Evolutionary conservation across 163 green algal species (phyloP), one percentile per base, ranked within the genome.

Genomic region (Smithsoniella earleae): DNA sequence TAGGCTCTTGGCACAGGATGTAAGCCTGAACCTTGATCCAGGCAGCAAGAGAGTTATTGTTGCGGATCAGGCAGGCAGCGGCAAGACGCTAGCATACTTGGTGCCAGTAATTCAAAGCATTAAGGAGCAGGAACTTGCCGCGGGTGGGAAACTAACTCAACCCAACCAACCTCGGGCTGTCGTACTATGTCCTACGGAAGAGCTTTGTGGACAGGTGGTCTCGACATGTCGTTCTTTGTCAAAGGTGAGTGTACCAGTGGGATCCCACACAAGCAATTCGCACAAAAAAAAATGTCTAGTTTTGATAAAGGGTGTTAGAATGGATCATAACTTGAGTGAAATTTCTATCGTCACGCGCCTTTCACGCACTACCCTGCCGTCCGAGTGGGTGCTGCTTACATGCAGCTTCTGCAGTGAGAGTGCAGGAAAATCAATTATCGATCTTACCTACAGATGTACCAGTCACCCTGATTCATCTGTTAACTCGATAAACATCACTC

Each of bases 41-140:
- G 38, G 31, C 5, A 66, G 31, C 2, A 73, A 22, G n/a, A 74
- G 85, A 62, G 73, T 94, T 2, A 73, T 87, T 6, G 22, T 95
- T 16, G 89, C 86, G 2, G 89, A 95, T 79, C 85, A 92, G 69
- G 85, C 90, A 10, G 90, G 90, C 74, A 92, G 85, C 66, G 90
- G 90, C 75, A 96, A 96, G 84, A 96, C 90, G 20, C 81, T 96
- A 37, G 90, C 90, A 2, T 96, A 96, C 83, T 78, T 96, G 36
- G 73, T 92, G 66, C 90, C 90, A 0, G 45, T 74, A 37, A 64
- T 72, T 8, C 65, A 83, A 73, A 25, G 34, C 3, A 73, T 86
- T 4, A 77, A 78, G 13, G 2, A 78, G 44, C 58, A 77, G 52
- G 83, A 86, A 62, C 36, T 8, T 13, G 54, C 30, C 1, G 28